A percentile compares a stretch with the other conserved stretches of the same genome.
phyloP scores from a whole-genome alignment of 2,329 filamentous ascomycete genomes.

The Alternaria arbusti region DNA sequence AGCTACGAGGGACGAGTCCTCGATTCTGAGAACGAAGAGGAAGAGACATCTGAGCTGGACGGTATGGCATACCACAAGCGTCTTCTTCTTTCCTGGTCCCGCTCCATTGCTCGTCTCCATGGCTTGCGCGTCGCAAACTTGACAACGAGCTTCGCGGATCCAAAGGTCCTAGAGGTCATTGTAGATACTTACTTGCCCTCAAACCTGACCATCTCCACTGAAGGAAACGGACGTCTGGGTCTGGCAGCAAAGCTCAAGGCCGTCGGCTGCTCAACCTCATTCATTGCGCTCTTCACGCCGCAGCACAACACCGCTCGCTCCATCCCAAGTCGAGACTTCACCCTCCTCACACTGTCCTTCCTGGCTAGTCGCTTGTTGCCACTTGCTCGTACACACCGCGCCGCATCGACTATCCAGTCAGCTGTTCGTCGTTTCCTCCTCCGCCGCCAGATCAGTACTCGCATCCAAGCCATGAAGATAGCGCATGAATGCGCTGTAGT shows the following conservation, averaged over 20 bases:
- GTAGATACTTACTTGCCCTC: constrained; percentile 61
- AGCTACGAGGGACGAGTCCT: constrained; percentile 40
- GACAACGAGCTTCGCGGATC: constrained; percentile 64
- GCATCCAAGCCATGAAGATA: constrained; percentile 50
- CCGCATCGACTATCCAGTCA: constrained; percentile 60
- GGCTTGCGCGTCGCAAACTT: constrained; percentile 60
- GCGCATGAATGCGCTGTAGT: constrained; percentile 57
- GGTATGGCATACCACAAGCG: constrained; percentile 45
- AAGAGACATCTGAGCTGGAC: constrained; percentile 28
- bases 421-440: constrained; percentile 54
- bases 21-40: constrained; percentile 38
- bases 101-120: constrained; percentile 56
- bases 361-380: constrained; percentile 65
- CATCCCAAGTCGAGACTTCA: constrained; percentile 62
- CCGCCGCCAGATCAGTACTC: constrained; percentile 37
- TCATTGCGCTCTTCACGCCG: constrained; percentile 53
- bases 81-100: constrained; percentile 64
- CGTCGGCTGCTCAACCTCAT: constrained; percentile 53
- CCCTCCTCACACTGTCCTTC: constrained; percentile 63
- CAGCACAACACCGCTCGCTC: constrained; percentile 32
- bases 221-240: constrained; percentile 6
- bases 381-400: constrained; percentile 56
- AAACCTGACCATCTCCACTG: constrained; percentile 6
- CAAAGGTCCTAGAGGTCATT: constrained; percentile 61
- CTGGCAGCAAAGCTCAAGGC: constrained; percentile 48